phyloP scores from a whole-genome alignment of 1,139 yeast genomes.

The Suhomyces bokatorum region DNA sequence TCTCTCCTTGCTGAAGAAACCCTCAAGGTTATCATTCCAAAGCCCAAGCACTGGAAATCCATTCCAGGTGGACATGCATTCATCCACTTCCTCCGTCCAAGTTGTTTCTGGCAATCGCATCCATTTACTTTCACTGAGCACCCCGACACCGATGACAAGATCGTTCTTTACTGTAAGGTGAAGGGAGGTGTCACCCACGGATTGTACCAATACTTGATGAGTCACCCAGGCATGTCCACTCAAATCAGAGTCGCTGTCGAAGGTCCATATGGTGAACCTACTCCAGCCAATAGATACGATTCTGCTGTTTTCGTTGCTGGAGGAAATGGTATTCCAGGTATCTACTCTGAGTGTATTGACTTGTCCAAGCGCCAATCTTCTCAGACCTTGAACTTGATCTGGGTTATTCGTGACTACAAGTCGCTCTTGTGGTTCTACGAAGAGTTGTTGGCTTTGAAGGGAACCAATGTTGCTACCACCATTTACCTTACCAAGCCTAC shows the following conservation, averaged over 20 bases:
- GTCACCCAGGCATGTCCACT: constrained; percentile 26
- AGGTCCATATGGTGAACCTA: constrained; percentile 48
- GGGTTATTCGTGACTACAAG: constrained; percentile 52
- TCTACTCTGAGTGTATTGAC: constrained; percentile 38
- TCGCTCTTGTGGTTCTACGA: constrained; percentile 52
- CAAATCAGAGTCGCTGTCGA: constrained; percentile 41
- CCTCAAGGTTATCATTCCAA: constrained; percentile 41
- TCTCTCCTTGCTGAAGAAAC: constrained; percentile 39
- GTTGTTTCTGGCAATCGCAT: constrained; percentile 42
- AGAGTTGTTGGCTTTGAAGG: constrained; percentile 42
- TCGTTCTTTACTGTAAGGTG: constrained; percentile 35
- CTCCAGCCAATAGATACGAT: constrained; percentile 37
- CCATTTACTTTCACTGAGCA: constrained; percentile 35
- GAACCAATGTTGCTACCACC: constrained; percentile 32
- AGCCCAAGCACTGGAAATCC: constrained; percentile 42
- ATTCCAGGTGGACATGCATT: constrained; percentile 56
- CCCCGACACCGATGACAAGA: constrained; percentile 22
- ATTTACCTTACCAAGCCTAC: constrained; percentile 49
- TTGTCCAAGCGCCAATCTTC: constrained; percentile 20
- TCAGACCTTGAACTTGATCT: constrained; percentile 40
- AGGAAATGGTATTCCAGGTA: constrained; percentile 53
- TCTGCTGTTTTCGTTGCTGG: constrained; percentile 44
- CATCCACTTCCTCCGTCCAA: constrained; percentile 40
- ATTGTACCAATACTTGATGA: constrained; percentile 23
- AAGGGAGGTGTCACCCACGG: constrained; percentile 39